Conservation (phyloP, 495 filamentous ascomycete species). For the Beverwykella pulmonaria region DNA sequence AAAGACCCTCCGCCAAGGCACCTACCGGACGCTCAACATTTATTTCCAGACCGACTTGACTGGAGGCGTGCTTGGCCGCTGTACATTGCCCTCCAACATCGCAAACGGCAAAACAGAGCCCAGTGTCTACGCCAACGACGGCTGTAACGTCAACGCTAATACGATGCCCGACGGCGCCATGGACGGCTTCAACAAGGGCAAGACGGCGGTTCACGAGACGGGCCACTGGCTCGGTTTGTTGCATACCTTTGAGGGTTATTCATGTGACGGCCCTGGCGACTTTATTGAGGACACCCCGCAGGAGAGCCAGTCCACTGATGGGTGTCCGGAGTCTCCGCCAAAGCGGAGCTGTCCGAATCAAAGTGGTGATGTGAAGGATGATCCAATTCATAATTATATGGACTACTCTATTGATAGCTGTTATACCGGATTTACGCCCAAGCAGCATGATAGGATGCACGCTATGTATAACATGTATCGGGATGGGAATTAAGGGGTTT, state of each 20-base stretch:
- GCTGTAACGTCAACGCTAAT: slow-evolving; percentile 59
- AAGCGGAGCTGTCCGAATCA: slow-evolving; percentile 57
- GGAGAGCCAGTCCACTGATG: slow-evolving; percentile 55
- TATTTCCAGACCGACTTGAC: slow-evolving; percentile 62
- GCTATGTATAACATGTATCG: slow-evolving; percentile 44
- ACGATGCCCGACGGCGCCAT: slow-evolving; percentile 58
- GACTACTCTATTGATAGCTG: slow-evolving; percentile 63
- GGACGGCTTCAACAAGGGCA: slow-evolving; percentile 59
- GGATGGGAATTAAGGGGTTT: slow-evolving; percentile 34
- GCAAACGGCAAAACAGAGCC: slow-evolving; percentile 39
- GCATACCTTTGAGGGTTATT: slow-evolving; percentile 67
- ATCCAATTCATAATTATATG: slow-evolving; percentile 67
- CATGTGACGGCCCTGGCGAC: slow-evolving; percentile 59
- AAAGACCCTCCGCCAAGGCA: slow-evolving; percentile 59
- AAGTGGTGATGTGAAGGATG: slow-evolving; percentile 49
- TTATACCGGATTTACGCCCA: slow-evolving; percentile 42
- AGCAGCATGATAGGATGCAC: slow-evolving; percentile 41
- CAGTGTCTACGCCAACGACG: slow-evolving; percentile 53
- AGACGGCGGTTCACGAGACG: slow-evolving; percentile 65
- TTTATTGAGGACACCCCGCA: slow-evolving; percentile 61
- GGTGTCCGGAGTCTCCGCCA: slow-evolving; percentile 56
- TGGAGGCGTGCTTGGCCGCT: slow-evolving; percentile 58
- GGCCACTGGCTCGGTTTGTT: slow-evolving; percentile 68
- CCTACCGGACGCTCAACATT: slow-evolving; percentile 63
- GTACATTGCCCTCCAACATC: slow-evolving; percentile 50